Evolutionary conservation across 2,329 filamentous ascomycete genomes (phyloP).

Genomic region (Chrysosporium queenslandicum): DNA sequence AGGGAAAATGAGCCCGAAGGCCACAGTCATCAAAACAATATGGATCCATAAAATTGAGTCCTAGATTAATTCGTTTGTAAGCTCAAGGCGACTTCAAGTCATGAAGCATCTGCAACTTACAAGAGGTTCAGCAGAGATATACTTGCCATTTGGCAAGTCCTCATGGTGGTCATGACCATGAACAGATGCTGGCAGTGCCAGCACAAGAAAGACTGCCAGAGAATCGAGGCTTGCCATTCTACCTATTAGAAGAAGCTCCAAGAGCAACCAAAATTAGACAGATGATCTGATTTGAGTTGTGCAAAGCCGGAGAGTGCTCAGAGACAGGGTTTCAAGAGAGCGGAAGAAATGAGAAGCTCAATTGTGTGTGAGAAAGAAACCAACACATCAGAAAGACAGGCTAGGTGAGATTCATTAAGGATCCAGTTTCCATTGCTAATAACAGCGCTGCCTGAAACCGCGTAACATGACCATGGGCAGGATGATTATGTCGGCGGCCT

Average conservation of each 20-base stretch:
- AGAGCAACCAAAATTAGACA: no score
- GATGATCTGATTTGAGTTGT: neutral
- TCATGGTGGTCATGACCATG: conserved; percentile 46
- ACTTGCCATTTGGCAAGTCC: conserved; percentile 57
- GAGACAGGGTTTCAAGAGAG: neutral
- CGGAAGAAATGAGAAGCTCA: neutral
- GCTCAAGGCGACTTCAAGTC: no score
- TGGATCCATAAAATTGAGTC: conserved; percentile 88
- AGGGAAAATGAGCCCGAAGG: conserved; percentile 88
- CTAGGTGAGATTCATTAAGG: neutral
- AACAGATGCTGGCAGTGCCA: conserved; percentile 20
- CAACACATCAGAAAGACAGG: neutral
- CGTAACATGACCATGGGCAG: neutral
- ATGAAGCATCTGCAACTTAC: conserved; percentile 44
- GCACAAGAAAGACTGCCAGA: neutral
- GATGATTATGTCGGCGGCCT: neutral
- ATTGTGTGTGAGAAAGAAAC: neutral
- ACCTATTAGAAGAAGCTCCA: no score
- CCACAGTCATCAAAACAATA: conserved; percentile 75
- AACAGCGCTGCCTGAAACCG: neutral
- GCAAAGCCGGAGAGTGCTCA: neutral
- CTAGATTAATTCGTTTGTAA: conserved; percentile 25
- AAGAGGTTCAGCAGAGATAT: conserved; percentile 62
- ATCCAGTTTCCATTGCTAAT: neutral
- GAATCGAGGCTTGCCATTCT: neutral